Conservation (phyloP, 495 filamentous ascomycete species). For the Bryoglossum gracile region DNA sequence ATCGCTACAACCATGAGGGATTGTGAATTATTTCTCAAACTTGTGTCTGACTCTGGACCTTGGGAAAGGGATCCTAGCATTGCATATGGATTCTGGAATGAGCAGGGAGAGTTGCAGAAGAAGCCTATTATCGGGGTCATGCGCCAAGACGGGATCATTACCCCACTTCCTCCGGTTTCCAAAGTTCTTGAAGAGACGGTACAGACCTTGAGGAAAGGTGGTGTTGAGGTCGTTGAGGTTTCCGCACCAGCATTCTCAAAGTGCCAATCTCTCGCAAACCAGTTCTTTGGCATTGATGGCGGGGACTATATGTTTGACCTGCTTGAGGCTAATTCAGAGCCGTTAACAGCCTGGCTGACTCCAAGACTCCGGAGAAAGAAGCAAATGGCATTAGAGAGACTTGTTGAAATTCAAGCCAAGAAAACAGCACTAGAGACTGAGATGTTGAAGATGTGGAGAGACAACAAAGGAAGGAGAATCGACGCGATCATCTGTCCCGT, state of each 20-base stretch:
- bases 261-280: slow-evolving; percentile 48
- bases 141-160: slow-evolving; percentile 47
- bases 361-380: slow-evolving; percentile 37
- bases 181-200: slow-evolving; percentile 47
- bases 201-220: slow-evolving; percentile 32
- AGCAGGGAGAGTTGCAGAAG: slow-evolving; percentile 20
- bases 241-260: slow-evolving; percentile 41
- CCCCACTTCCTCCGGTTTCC: slow-evolving; percentile 51
- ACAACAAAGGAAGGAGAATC: slow-evolving; percentile 29
- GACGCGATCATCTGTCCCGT: slow-evolving; percentile 49
- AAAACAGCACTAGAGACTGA: slow-evolving; percentile 43
- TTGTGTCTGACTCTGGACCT: slow-evolving; percentile 28
- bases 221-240: slow-evolving; percentile 48
- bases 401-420: slow-evolving; percentile 44
- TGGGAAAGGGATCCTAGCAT: slow-evolving; percentile 35
- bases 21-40: slow-evolving; percentile 36
- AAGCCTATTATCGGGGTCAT: slow-evolving; percentile 48
- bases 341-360: slow-evolving; percentile 52
- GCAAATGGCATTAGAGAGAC: slow-evolving; percentile 35
- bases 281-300: slow-evolving; percentile 51
- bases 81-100: slow-evolving; percentile 34
- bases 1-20: slow-evolving; percentile 34
- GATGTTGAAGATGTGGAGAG: slow-evolving; percentile 49
- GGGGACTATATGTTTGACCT: slow-evolving; percentile 44
- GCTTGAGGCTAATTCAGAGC: slow-evolving; percentile 45